Base-by-base conservation (phyloP, 2,329 filamentous ascomycete species). In the Rutstroemia sp. region DNA sequence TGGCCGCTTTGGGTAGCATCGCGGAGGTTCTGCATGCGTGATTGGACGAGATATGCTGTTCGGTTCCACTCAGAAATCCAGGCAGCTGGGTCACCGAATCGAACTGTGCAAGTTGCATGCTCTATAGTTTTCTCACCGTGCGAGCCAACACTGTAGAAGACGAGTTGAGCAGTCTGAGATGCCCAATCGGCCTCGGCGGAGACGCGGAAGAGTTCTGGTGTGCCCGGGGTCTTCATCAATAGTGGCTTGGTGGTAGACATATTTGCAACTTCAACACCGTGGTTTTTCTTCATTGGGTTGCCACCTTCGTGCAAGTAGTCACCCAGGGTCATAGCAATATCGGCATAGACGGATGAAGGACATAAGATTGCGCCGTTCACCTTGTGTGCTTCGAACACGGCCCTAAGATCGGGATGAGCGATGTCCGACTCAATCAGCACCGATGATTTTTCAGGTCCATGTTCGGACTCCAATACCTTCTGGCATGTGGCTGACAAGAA, bases 241-340 rank as follows among this genome's bases (percentile, higher is more conserved):
- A 51, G 37, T n/a, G 49, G 49, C 25, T 51, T 51, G 8, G 37
- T 51, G 1, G 88, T 85, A 66, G 85, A 81, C 75, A 90, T 82
- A 50, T 82, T 74, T 61, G 76, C 77, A n/a, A 89, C 80, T 62
- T 88, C 87, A 10, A 58, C 54, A 77, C 67, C 30, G 74, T 74
- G 9, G 74, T 73, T 16, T 64, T 77, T 76, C 25, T 39, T n/a
- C 16, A 27, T 23, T 16, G 56, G 56, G 4, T 47, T 46, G 37
- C 38, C 12, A 73, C 73, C 8, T 63, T 76, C 76, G 66, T 76
- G 75, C 21, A 82, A 72, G 62, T 84, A 81, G 61, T 79, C 76
- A 44, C 75, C 76, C 5, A 41, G 39, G 3, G 21, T 34, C 41
- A 53, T 53, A 27, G 50, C 50, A 23, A 53, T 44, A 23, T 53